Evolutionary conservation across 2,329 filamentous ascomycete genomes (phyloP).

Genomic region (Leptographium procerum): DNA sequence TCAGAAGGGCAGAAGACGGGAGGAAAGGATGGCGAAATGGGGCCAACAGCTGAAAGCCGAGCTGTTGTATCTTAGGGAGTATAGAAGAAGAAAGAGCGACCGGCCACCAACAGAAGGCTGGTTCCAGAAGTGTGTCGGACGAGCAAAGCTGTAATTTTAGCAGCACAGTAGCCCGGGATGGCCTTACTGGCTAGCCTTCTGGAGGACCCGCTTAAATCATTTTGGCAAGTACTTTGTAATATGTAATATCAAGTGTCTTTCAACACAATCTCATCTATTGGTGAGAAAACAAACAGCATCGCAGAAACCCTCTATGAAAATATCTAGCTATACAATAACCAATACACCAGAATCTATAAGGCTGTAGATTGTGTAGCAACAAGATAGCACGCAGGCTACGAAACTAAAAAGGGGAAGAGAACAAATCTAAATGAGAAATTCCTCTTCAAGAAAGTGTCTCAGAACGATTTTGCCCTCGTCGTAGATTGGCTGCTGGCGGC

Average conservation of each 20-base stretch:
- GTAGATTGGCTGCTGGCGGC: conserved; percentile 55
- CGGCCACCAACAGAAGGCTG: neutral
- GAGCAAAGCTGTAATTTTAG: neutral
- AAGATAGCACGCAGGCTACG: neutral
- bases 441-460: conserved; percentile 66
- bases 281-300: too few species aligned
- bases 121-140: neutral
- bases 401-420: neutral
- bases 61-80: neutral
- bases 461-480: conserved; percentile 69
- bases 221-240: neutral
- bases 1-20: neutral
- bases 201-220: neutral
- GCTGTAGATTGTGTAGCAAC: neutral
- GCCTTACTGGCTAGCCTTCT: neutral
- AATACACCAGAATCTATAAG: neutral
- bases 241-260: too few species aligned
- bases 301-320: neutral
- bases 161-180: neutral
- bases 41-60: neutral
- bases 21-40: neutral
- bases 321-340: neutral
- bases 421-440: conserved; percentile 44
- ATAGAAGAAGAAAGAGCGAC: neutral
- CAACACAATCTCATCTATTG: neutral